Evolutionary conservation across 2,329 filamentous ascomycete species (phyloP).

Genomic region (Cytospora paraplurivora): DNA sequence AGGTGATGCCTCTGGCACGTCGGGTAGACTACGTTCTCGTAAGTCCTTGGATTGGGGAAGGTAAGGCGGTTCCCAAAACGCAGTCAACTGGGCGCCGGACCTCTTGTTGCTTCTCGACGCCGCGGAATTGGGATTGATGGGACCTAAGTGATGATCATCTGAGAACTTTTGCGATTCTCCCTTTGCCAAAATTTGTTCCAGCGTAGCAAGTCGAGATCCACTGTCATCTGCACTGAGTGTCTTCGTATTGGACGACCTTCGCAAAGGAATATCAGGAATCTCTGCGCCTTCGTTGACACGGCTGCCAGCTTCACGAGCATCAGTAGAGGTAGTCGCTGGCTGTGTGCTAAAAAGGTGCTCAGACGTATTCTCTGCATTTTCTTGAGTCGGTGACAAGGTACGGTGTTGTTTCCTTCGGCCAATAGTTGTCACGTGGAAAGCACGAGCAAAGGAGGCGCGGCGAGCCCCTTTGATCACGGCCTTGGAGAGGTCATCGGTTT

Average conservation of each 20-base stretch:
- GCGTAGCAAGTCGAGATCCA: conserved; percentile 8
- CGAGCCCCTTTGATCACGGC: conserved; percentile 16
- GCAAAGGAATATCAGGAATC: conserved; percentile 28
- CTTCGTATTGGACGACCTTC: conserved; percentile 18
- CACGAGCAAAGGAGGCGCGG: conserved; percentile 27
- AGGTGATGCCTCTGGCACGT: conserved; percentile 20
- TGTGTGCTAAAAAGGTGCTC: background rate
- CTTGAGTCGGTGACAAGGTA: background rate
- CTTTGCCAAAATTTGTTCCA: conserved; percentile 18
- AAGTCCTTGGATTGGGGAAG: conserved; percentile 17
- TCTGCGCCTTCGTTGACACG: conserved; percentile 20
- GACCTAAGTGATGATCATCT: background rate
- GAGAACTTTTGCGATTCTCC: conserved; percentile 10
- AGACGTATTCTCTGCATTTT: background rate
- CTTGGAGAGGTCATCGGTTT: conserved; percentile 19
- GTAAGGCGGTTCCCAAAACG: background rate
- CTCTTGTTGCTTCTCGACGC: conserved; percentile 19
- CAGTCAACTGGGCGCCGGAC: conserved; percentile 14
- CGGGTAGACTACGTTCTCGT: conserved; percentile 21
- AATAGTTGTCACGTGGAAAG: conserved; percentile 26
- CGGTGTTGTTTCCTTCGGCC: conserved; percentile 14
- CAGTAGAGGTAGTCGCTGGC: background rate
- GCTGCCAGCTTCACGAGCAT: conserved; percentile 1
- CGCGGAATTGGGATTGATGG: conserved; percentile 16
- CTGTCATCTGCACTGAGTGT: conserved; percentile 11